Conservation (phyloP, 2,329 filamentous ascomycete genomes). For the Sporothrix dimorphospora region DNA sequence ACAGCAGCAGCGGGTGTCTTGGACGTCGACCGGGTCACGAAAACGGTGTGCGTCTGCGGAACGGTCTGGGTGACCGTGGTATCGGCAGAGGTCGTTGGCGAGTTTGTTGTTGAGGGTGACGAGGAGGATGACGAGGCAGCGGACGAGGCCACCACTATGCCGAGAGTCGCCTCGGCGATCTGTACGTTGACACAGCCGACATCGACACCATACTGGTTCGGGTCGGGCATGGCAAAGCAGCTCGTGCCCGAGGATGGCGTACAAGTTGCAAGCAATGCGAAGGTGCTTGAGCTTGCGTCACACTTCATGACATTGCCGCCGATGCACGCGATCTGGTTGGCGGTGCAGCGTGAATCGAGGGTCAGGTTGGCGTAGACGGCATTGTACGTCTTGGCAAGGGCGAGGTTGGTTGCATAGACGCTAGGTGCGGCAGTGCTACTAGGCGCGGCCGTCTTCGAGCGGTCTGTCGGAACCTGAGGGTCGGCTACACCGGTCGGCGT, state of each 20-base stretch:
- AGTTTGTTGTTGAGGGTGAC: neutral
- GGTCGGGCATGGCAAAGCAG: constrained; percentile 61
- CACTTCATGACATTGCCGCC: constrained; percentile 54
- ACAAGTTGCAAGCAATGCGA: constrained; percentile 47
- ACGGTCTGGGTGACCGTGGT: constrained; percentile 23
- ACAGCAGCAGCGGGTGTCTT: neutral
- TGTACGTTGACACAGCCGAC: constrained; percentile 52
- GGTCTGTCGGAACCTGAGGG: constrained; percentile 48
- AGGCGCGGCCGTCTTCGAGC: constrained; percentile 38
- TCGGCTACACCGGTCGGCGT: constrained; percentile 46
- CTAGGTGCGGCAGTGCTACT: constrained; percentile 38
- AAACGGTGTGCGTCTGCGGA: constrained; percentile 22
- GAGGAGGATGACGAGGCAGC: neutral
- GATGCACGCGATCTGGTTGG: constrained; percentile 57
- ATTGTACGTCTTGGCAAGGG: constrained; percentile 52
- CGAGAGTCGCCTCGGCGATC: constrained; percentile 50
- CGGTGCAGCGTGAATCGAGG: constrained; percentile 50
- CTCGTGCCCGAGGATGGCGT: constrained; percentile 39
- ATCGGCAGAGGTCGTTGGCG: neutral
- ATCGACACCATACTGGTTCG: constrained; percentile 50
- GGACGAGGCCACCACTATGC: constrained; percentile 30
- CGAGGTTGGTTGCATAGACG: constrained; percentile 51
- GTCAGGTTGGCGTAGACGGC: constrained; percentile 50
- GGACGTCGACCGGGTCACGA: constrained; percentile 3
- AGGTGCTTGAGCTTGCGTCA: constrained; percentile 43